A percentile compares a stretch with the other conserved stretches of the same genome.
Evolutionary conservation across 345 rosid genomes (phyloP).

Genomic region (Rhizophora apiculata): DNA sequence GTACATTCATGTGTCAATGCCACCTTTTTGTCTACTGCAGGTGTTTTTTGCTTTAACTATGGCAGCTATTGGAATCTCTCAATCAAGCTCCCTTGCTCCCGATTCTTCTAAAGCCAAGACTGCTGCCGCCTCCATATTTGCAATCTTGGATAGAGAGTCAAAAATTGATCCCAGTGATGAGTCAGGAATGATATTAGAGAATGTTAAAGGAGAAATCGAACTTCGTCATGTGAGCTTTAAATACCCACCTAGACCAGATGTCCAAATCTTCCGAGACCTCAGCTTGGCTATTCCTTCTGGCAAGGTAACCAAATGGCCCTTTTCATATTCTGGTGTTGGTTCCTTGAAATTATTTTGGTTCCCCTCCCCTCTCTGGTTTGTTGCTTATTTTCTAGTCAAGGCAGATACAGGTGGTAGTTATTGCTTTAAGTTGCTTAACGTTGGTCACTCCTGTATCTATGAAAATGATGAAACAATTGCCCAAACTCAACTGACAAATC

Average conservation of each 20-base stretch:
- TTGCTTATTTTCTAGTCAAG: too few relatives aligned
- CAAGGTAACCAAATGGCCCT: slow-evolving; percentile 37
- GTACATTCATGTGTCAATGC: not conserved
- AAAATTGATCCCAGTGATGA: slow-evolving; percentile 66
- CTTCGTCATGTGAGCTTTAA: slow-evolving; percentile 62
- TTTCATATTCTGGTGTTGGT: not conserved
- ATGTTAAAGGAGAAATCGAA: slow-evolving; percentile 70
- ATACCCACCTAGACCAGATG: slow-evolving; percentile 69
- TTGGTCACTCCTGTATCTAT: too few relatives aligned
- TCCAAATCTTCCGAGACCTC: slow-evolving; percentile 61
- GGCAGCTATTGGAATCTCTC: slow-evolving; percentile 64
- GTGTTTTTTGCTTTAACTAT: slow-evolving; percentile 70
- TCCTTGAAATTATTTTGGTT: not conserved
- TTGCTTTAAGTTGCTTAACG: too few relatives aligned
- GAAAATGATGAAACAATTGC: not conserved
- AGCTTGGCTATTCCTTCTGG: slow-evolving; percentile 65
- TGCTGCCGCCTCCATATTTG: slow-evolving; percentile 66
- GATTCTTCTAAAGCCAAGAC: slow-evolving; percentile 45
- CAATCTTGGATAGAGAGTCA: slow-evolving; percentile 59
- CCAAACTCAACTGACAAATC: too few relatives aligned
- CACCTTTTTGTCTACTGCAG: slow-evolving; percentile 23
- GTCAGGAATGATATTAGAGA: slow-evolving; percentile 50
- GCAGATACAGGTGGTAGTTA: too few relatives aligned
- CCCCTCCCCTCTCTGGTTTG: not conserved
- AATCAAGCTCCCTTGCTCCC: slow-evolving; percentile 57